Evolutionary conservation across 2,329 filamentous ascomycete genomes (phyloP).

Genomic region (Colletotrichum filicis): DNA sequence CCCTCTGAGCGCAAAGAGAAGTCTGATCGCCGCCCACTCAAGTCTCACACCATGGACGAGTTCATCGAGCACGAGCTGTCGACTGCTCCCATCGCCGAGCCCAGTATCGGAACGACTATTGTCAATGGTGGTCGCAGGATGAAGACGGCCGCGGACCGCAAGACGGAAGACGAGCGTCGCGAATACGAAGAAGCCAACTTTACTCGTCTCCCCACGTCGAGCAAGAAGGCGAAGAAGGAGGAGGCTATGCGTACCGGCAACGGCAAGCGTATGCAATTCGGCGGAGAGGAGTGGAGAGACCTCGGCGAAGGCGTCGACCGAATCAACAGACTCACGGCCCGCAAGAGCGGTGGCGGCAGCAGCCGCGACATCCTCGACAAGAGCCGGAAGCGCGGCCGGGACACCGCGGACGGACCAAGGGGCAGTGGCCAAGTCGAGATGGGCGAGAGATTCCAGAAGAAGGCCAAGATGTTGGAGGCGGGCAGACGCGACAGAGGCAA

Average conservation of each 20-base stretch:
- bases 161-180: conserved; percentile 80
- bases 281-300: conserved; percentile 93
- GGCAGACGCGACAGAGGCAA: conserved; percentile 58
- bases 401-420: conserved; percentile 75
- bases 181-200: conserved; percentile 96
- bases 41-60: conserved; percentile 90
- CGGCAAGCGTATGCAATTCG: conserved; percentile 73
- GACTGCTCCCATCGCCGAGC: conserved; percentile 81
- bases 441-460: conserved; percentile 81
- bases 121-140: conserved; percentile 79
- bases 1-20: conserved; percentile 75
- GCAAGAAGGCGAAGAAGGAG: conserved; percentile 86
- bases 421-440: conserved; percentile 71
- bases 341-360: conserved; percentile 66
- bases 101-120: conserved; percentile 93
- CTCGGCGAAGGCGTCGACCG: conserved; percentile 87
- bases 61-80: conserved; percentile 90
- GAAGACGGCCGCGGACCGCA: conserved; percentile 81
- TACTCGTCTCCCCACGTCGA: conserved; percentile 83
- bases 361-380: conserved; percentile 77
- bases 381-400: conserved; percentile 83
- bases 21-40: conserved; percentile 69
- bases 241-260: conserved; percentile 63
- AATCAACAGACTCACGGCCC: conserved; percentile 84
- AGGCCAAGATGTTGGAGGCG: conserved; percentile 65